Base-by-base conservation (phyloP, 352 stramenopile genomes). In the Thalassiosira hispida region DNA sequence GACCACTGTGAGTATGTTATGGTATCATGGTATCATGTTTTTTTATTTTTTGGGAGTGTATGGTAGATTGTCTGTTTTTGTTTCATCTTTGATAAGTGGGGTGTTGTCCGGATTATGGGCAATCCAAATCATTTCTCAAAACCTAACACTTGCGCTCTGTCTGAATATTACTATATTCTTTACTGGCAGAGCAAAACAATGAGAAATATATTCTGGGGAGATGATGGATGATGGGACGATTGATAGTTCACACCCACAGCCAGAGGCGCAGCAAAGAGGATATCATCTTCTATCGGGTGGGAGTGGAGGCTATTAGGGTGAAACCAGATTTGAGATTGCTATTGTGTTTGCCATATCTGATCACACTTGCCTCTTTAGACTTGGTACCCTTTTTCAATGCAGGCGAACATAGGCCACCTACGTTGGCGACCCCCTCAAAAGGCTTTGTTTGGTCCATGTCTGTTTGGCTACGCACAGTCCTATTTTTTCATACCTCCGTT, bases 1-100 rank as follows among this genome's bases (percentile, higher is more conserved):
- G 68, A 74, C 44, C 66, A 74, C 60, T 86, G 79, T 86, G 68
- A 86, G 79, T 86, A 79, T 73, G 27, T 25, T 12, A 38, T 40
- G 35, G 1, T 18, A 20, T 42, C 16, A 23, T 27, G 6, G 40
- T 47, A 60, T 18, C 14, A 22, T 47, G 29, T 40, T 65, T 46
- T 60, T 47, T 47, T 51, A 35, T 65, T 46, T 60, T 47, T 47
- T 0, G 18, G 52, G 33, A 42, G 20, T 12, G 61, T 22, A 53
- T 33, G 5, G 1, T 40, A 0, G n/a, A n/a, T 42, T 64, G 38
- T 64, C 22, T 22, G 31, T 42, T 25, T 23, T 2, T 29, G 62
- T 46, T 1, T 67, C 33, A 29, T 68, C 12, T 55, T 9, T 53
- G 40, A 8, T 47, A n/a, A n/a, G n/a, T 38, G 31, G 31, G 31